These are phyloP conservation scores for Athelia sp. DNA, from an alignment of 1,284 basidiomycete genomes.

Conservation along the genomic window DNA sequence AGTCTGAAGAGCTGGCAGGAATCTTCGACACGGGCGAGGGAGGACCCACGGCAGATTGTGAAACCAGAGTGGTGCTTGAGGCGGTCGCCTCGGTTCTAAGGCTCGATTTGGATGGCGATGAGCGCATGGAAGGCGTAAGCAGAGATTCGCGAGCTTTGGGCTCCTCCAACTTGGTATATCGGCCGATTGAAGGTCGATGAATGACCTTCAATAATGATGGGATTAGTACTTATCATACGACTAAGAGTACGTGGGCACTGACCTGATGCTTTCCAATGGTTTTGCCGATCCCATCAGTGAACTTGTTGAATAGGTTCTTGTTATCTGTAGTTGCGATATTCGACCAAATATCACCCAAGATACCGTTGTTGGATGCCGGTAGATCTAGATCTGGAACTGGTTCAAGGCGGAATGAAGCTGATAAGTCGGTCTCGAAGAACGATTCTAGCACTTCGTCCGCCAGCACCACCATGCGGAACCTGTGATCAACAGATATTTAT, in stretches of 20 bases:
- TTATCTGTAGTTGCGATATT: constrained; percentile 86
- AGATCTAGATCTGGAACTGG: constrained; percentile 63
- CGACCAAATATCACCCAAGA: constrained; percentile 84
- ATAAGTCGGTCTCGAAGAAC: constrained; percentile 90
- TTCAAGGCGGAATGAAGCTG: constrained; percentile 82
- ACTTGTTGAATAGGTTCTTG: constrained; percentile 78
- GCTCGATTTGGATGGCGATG: constrained; percentile 51
- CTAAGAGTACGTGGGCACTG: constrained; percentile 9
- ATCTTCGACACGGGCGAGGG: constrained; percentile 33
- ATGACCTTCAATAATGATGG: constrained; percentile 41
- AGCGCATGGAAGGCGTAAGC: constrained; percentile 63
- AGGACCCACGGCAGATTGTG: constrained; percentile 19
- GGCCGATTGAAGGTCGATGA: constrained; percentile 80
- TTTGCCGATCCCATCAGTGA: constrained; percentile 91
- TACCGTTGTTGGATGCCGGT: constrained; percentile 50
- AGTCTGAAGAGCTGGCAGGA: constrained; percentile 26
- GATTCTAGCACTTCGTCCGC: constrained; percentile 93
- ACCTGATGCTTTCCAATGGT: constrained; percentile 89
- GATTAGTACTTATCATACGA: constrained; percentile 1
- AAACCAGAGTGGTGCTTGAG: constrained; percentile 15
- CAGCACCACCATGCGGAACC: constrained; percentile 96
- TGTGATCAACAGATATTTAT: constrained; percentile 24
- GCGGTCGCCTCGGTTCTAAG: constrained; percentile 24
- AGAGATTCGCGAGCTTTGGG: constrained; percentile 86
- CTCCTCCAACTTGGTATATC: constrained; percentile 78